These are phyloP conservation scores for Edaphochlamys debaryana DNA, from an alignment of 139 green algal genomes.

Conservation along the genomic window DNA sequence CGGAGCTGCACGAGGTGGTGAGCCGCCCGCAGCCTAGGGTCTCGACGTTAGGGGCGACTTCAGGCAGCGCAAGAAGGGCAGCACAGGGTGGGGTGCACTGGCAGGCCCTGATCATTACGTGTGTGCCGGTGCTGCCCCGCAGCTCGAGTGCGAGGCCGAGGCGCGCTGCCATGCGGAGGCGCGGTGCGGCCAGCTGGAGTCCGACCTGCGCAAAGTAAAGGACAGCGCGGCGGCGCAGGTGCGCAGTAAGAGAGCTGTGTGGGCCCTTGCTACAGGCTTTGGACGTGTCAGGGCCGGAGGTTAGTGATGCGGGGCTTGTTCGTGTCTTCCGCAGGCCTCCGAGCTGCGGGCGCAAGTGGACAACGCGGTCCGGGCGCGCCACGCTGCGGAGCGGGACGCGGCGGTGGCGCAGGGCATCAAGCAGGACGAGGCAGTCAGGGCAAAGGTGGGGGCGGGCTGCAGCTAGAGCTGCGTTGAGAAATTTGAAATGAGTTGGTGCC, in stretches of 20 bases:
- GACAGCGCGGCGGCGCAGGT: neutral
- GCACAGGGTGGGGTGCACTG: too few relatives aligned
- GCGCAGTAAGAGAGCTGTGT: too few relatives aligned
- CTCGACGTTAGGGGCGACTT: too few relatives aligned
- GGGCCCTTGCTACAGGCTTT: too few relatives aligned
- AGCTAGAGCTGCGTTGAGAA: too few relatives aligned
- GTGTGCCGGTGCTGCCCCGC: neutral
- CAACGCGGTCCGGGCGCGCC: neutral
- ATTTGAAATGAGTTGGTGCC: too few relatives aligned
- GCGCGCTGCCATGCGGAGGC: neutral
- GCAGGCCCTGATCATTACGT: too few relatives aligned
- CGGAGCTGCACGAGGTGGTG: neutral
- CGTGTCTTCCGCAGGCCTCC: neutral
- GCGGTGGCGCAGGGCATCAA: neutral
- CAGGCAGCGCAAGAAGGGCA: too few relatives aligned
- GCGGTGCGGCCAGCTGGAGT: neutral
- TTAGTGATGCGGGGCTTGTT: too few relatives aligned
- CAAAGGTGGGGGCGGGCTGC: neutral
- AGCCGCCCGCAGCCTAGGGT: too few relatives aligned
- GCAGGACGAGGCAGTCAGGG: slow-evolving; percentile 3
- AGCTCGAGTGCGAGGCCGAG: neutral
- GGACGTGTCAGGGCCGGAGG: too few relatives aligned
- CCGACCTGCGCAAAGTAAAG: neutral
- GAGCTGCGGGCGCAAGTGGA: slow-evolving; percentile 15
- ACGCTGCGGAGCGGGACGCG: slow-evolving; percentile 5